These are phyloP conservation scores for Trypanosoma lewisi DNA, from an alignment of 208 protist genomes.

Conservation along the genomic window DNA sequence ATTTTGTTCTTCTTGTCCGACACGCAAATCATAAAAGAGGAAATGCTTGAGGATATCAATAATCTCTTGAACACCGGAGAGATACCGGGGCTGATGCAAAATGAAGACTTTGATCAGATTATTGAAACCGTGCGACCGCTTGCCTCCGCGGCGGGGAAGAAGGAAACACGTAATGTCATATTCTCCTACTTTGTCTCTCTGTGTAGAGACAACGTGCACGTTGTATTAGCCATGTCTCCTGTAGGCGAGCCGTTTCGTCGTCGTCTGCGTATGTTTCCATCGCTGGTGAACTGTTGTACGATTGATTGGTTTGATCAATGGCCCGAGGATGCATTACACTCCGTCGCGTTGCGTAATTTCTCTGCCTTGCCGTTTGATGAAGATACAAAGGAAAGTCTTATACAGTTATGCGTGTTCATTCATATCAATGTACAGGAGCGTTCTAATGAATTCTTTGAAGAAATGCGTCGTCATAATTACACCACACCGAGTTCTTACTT, in stretches of 20 bases:
- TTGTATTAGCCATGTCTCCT: conserved; percentile 96
- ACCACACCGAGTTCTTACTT: conserved; percentile 97
- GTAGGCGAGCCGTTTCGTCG: conserved; percentile 94
- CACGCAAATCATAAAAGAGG: conserved; percentile 93
- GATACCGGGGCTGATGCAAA: conserved; percentile 95
- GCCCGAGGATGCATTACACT: conserved; percentile 92
- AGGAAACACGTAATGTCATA: conserved; percentile 92
- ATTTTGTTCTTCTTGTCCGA: conserved; percentile 96
- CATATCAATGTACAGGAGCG: conserved; percentile 86
- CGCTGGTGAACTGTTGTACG: conserved; percentile 97
- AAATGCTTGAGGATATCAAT: conserved; percentile 98
- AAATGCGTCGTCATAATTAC: conserved; percentile 94
- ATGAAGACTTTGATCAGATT: conserved; percentile 94
- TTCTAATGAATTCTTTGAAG: conserved; percentile 92
- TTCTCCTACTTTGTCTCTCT: conserved; percentile 92
- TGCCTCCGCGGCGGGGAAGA: conserved; percentile 87
- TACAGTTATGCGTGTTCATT: conserved; percentile 90
- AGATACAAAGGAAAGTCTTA: conserved; percentile 58
- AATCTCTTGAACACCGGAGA: conserved; percentile 97
- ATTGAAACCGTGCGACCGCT: conserved; percentile 85
- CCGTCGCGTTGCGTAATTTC: conserved; percentile 87
- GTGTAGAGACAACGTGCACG: conserved; percentile 95
- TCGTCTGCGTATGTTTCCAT: conserved; percentile 96
- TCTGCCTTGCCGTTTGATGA: conserved; percentile 50
- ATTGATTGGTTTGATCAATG: conserved; percentile 98